These are phyloP conservation scores for Euphorbia lathyris DNA, from an alignment of 345 rosid genomes.

Conservation along the genomic window DNA sequence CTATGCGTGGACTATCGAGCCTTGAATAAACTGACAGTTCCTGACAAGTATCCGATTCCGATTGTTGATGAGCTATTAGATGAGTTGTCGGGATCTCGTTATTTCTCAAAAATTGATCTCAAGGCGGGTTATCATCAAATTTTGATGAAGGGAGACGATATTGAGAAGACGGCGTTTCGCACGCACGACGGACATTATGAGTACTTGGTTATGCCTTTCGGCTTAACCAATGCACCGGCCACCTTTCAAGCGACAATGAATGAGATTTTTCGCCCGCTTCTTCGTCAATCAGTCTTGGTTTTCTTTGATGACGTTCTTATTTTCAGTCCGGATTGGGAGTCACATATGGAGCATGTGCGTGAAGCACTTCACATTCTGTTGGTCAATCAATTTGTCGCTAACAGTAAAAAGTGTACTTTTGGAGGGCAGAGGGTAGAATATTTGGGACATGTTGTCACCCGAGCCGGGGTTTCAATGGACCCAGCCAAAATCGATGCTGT, in stretches of 20 bases:
- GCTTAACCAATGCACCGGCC: neutral
- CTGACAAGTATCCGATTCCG: too few relatives aligned
- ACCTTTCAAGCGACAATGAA: neutral
- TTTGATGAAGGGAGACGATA: too few relatives aligned
- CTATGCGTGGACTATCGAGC: too few relatives aligned
- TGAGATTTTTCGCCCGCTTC: neutral
- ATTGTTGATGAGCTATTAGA: too few relatives aligned
- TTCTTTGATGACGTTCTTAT: neutral
- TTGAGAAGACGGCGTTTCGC: too few relatives aligned
- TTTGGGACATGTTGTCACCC: neutral
- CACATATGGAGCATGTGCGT: neutral
- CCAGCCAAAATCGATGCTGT: neutral
- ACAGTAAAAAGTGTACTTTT: neutral
- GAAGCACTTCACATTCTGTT: neutral
- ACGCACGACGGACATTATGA: too few relatives aligned
- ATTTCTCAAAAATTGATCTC: too few relatives aligned
- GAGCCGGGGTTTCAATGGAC: neutral
- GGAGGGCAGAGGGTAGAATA: neutral
- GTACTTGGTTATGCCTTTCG: too few relatives aligned
- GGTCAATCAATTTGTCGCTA: neutral
- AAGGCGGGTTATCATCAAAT: too few relatives aligned
- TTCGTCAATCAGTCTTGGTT: neutral
- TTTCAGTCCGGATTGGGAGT: too few relatives aligned
- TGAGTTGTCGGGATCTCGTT: too few relatives aligned
- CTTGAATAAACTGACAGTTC: too few relatives aligned